Evolutionary conservation across 2,329 filamentous ascomycete species (phyloP), one percentile per base, ranked within the genome.

Genomic region (Xylariaceae sp.): DNA sequence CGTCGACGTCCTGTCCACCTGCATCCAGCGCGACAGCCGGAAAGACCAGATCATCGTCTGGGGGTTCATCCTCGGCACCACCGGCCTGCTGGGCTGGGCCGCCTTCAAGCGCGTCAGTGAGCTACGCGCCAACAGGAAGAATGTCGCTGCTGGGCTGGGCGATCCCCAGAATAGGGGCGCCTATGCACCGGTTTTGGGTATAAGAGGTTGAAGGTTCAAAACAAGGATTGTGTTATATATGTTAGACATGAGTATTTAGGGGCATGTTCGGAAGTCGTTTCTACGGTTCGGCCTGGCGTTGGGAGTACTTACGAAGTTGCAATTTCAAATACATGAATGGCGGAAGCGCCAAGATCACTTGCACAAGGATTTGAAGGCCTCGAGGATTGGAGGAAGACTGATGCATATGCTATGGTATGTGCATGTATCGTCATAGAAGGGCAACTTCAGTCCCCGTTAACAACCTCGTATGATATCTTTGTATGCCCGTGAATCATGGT

Each of bases 11-110:
- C 74, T 83, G 37, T 86, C 86, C 24, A 78, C 80, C 68, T 88
- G 86, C 70, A 88, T 88, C 74, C 84, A 88, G 77, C 81, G 86
- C 62, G 86, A 88, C 71, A 86, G 82, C 70, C 81, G 81, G 71
- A 88, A 88, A 74, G 86, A 88, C 73, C 81, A 82, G 73, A 79
- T 87, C 64, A 87, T 88, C 31, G 86, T 88, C 3, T 85, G 86
- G 80, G 81, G 76, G 1, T 88, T 88, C 72, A 81, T 88, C 45
- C 69, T 85, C 8, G 83, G 81, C 50, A 87, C 84, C 0, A 67
- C 79, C 3, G 84, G 84, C 1, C 70, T 88, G 58, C 73, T 88
- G 46, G 83, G 79, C 23, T 88, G 85, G 84, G 83, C 85, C 6
- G 82, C 76, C 6, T 75, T 81, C 56, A 80, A 78, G 71, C 79